phyloP scores from a whole-genome alignment of 78 protist species.

The Pigoraptor vietnamica region DNA sequence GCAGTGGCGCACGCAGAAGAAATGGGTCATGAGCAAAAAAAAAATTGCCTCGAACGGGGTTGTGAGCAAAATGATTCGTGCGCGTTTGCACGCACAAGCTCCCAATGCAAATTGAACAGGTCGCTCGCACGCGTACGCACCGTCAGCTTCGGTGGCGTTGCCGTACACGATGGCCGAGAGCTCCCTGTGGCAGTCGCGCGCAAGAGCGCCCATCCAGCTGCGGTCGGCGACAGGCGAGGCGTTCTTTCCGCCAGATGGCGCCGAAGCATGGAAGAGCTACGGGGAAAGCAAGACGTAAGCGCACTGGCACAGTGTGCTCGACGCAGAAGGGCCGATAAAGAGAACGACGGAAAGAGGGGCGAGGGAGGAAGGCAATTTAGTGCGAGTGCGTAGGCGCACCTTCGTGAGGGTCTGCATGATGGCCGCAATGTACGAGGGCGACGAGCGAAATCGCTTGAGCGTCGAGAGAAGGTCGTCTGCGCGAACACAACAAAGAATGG shows the following conservation, averaged over 20 bases:
- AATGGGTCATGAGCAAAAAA: too few species aligned
- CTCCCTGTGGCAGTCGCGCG: not conserved
- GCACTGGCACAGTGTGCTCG: too few species aligned
- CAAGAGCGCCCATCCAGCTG: not conserved
- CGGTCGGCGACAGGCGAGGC: not conserved
- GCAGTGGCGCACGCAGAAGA: not conserved
- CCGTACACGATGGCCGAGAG: not conserved
- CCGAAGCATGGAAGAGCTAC: not conserved
- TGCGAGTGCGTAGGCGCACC: too few species aligned
- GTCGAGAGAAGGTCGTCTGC: not conserved
- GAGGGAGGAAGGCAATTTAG: too few species aligned
- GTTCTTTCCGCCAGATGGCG: not conserved
- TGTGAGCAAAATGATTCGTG: too few species aligned
- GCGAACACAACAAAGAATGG: too few species aligned
- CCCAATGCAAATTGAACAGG: too few species aligned
- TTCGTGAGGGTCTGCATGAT: not conserved
- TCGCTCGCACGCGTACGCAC: not conserved
- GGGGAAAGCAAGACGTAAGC: too few species aligned
- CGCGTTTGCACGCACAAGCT: too few species aligned
- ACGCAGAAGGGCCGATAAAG: too few species aligned
- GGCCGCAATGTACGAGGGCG: not conserved
- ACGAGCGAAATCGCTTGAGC: not conserved
- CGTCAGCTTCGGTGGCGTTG: not conserved
- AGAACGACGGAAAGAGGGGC: too few species aligned
- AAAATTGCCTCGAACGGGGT: too few species aligned